Conservation (phyloP, 306 rosid species). For the Quercus parvula region DNA sequence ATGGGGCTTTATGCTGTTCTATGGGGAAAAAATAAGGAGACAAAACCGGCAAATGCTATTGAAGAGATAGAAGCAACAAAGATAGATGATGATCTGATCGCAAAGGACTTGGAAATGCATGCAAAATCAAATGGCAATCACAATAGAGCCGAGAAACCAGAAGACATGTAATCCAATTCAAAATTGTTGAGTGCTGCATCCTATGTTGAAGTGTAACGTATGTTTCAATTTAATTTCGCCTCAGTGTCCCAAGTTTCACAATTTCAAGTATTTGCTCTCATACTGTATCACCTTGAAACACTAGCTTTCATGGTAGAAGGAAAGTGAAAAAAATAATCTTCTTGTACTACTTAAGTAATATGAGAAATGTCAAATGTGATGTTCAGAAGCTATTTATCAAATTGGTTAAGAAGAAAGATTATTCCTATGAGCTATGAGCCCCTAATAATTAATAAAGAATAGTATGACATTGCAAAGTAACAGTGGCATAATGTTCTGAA, state of each 20-base stretch:
- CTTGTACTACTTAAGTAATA: no score
- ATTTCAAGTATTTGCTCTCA: neutral
- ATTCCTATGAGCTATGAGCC: no score
- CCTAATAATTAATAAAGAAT: no score
- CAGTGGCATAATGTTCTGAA: no score
- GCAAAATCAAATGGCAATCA: slow-evolving; percentile 18
- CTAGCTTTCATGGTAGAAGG: no score
- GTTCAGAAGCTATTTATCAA: no score
- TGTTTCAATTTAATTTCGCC: neutral
- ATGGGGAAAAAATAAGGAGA: slow-evolving; percentile 79
- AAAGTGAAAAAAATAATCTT: no score
- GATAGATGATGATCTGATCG: slow-evolving; percentile 3
- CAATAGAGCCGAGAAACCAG: neutral
- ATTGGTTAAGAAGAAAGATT: no score
- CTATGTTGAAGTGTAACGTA: neutral
- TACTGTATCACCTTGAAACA: neutral
- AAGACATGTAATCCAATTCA: neutral
- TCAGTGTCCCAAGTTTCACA: neutral
- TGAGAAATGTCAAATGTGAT: no score
- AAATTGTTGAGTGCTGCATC: neutral
- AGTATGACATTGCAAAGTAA: no score
- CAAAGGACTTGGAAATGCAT: slow-evolving; percentile 32
- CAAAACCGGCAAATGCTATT: neutral
- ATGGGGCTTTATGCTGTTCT: slow-evolving; percentile 67
- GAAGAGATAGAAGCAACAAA: slow-evolving; percentile 5